Percentiles rank a stretch among this genome's conserved stretches.
These are phyloP conservation scores for Alopecurus myosuroides DNA, from an alignment of 176 grass and related monocot species.

Conservation along the genomic window DNA sequence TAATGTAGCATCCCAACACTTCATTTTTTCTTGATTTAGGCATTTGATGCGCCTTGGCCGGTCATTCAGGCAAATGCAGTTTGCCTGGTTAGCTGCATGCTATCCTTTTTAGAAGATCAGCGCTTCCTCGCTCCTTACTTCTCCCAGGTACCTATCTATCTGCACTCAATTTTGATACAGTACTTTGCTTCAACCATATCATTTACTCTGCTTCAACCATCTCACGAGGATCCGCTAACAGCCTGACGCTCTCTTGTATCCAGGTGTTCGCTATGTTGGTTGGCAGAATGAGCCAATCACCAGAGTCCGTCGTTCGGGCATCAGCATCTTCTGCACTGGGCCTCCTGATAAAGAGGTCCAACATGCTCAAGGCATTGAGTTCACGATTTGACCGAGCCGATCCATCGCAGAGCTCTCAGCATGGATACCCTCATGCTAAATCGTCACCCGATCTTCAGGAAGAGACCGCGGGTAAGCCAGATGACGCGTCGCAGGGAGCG, in stretches of 20 bases:
- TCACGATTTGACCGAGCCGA: slow-evolving; percentile 49
- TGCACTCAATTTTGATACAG: slow-evolving; percentile 3
- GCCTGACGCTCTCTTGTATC: slow-evolving; percentile 22
- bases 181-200: slow-evolving; percentile 4
- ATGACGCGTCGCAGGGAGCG: slow-evolving; percentile 12
- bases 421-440: slow-evolving; percentile 28
- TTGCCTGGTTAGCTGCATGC: slow-evolving; percentile 83
- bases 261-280: slow-evolving; percentile 84
- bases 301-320: slow-evolving; percentile 72
- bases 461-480: slow-evolving; percentile 9
- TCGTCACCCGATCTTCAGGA: slow-evolving; percentile 30
- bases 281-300: slow-evolving; percentile 66
- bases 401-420: slow-evolving; percentile 41
- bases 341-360: slow-evolving; percentile 74
- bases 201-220: slow-evolving; percentile 8
- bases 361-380: slow-evolving; percentile 48
- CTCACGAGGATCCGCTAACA: neutral
- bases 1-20: slow-evolving; percentile 4
- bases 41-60: slow-evolving; percentile 93
- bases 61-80: slow-evolving; percentile 93
- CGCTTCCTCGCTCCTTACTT: slow-evolving; percentile 85
- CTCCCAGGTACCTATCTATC: slow-evolving; percentile 60
- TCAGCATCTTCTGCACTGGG: slow-evolving; percentile 77
- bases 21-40: slow-evolving; percentile 52
- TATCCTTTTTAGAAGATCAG: slow-evolving; percentile 84